phyloP scores from a whole-genome alignment of 208 protist species.

The Wallacemonas rigidus region DNA sequence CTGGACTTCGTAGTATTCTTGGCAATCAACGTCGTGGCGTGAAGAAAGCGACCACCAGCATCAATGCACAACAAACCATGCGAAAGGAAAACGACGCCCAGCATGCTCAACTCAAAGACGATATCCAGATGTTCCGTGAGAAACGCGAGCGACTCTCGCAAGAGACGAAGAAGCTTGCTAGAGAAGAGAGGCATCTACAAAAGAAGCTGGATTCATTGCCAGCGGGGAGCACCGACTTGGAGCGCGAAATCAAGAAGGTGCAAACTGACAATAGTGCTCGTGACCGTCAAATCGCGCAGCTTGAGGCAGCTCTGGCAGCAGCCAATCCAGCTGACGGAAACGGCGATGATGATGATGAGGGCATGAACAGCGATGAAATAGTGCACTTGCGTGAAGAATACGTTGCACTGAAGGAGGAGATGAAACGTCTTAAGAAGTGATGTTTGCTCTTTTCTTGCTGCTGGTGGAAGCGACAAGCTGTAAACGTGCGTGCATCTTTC shows the following conservation, averaged over 20 bases:
- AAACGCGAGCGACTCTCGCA: conserved; percentile 50
- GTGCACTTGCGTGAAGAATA: conserved; percentile 74
- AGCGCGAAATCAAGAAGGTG: conserved; percentile 32
- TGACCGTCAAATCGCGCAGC: conserved; percentile 24
- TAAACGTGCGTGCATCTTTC: no score
- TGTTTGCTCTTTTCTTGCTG: not conserved
- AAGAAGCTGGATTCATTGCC: conserved; percentile 43
- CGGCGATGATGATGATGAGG: conserved; percentile 18
- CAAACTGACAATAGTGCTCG: conserved; percentile 57
- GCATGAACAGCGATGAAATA: conserved; percentile 33
- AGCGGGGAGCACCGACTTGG: conserved; percentile 28
- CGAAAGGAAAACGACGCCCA: conserved; percentile 68
- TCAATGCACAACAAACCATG: conserved; percentile 53
- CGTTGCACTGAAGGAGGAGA: conserved; percentile 62
- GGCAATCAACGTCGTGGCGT: conserved; percentile 78
- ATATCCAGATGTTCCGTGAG: conserved; percentile 74
- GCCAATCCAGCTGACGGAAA: not conserved
- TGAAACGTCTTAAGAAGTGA: conserved; percentile 45
- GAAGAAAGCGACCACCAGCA: conserved; percentile 46
- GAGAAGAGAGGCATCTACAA: conserved; percentile 49
- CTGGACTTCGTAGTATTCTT: conserved; percentile 76
- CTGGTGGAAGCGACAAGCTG: no score
- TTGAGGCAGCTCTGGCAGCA: conserved; percentile 49
- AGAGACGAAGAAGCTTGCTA: conserved; percentile 31
- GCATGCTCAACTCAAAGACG: conserved; percentile 52